Evolutionary conservation across 2,329 filamentous ascomycete species (phyloP), one percentile per base, ranked within the genome.

Genomic region (Claviceps quebecensis): DNA sequence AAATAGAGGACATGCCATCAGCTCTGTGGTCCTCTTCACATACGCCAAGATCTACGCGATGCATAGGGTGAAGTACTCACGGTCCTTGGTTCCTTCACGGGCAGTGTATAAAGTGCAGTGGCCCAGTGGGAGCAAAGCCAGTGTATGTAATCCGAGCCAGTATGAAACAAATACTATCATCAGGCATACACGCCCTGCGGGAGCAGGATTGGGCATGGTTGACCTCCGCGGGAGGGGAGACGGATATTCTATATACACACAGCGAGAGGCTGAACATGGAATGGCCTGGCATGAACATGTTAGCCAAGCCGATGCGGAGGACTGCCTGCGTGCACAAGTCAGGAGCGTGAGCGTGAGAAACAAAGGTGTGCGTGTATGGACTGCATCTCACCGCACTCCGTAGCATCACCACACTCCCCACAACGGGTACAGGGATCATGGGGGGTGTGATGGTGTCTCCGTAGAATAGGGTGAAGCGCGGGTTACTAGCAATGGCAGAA

Each of bases 101-200:
- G 40, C 19, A 26, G 39, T 41, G 8, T 40, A 22, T 40, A 22
- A 41, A 9, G 17, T 22, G 19, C 39, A 41, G 39, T 19, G 19
- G 19, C 19, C 19, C 19, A 19, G 19, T 34, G 29, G 29, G 8
- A 34, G 29, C 29, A 34, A 34, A 34, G n/a, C 19, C 39, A 41
- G 22, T 44, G 41, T 26, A 22, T 17, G 41, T 44, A 14, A 5
- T 11, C 17, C 41, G 11, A 41, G 22, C 39, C 39, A 13, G 17
- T 41, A 41, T 41, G 4, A 19, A 7, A 19, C 47, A 19, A 38
- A 49, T 13, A 16, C 29, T 45, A 23, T 48, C 39, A 13, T 37
- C 49, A 52, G 52, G 50, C 41, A 54, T 23, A 45, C 41, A 54
- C 22, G 52, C 49, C 52, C 52, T 54, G 49, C 49, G n/a, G 41